Evolutionary conservation across 2,329 filamentous ascomycete species (phyloP), one percentile per base, ranked within the genome.

Genomic region (Aplosporella prunicola): DNA sequence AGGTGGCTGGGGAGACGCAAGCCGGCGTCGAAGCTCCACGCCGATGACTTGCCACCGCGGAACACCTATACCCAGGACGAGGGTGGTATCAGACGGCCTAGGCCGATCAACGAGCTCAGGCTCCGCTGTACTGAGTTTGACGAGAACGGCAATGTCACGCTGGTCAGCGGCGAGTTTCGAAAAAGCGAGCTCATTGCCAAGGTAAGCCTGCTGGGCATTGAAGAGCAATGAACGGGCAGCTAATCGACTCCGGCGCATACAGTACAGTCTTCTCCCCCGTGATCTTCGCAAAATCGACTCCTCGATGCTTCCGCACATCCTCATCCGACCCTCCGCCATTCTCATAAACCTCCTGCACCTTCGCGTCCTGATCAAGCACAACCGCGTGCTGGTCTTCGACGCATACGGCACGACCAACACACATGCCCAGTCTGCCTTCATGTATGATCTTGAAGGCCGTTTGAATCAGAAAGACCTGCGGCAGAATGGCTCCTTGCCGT

Each of bases 231-330:
- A 13, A 9, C 9, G 8, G 9, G 28, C 17, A 10, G 17, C 10
- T n/a, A 33, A 33, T 20, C n/a, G n/a, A n/a, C n/a, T n/a, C n/a
- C n/a, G n/a, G n/a, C n/a, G n/a, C n/a, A n/a, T n/a, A 47, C 47
- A 89, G 83, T 95, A 94, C 57, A 88, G 88, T 27, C 73, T 96
- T 17, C 73, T 95, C 32, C 89, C 91, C 39, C 88, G 91, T 44
- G 91, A 98, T 67, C 69, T 98, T 40, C 83, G 91, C 51, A 98
- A 98, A 64, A 95, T 98, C 53, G 91, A 98, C 59, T 95, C 88
- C 10, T 94, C 86, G 41, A 84, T 93, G 43, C 75, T 98, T 15
- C 91, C 91, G 7, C 88, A 95, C 54, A 96, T 98, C 40, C 79
- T 96, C 46, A 80, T 98, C 46, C 86, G 91, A 22, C 87, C 86